Evolutionary conservation across 495 filamentous ascomycete genomes (phyloP).

Genomic region (Hypoxylon subgilvum): DNA sequence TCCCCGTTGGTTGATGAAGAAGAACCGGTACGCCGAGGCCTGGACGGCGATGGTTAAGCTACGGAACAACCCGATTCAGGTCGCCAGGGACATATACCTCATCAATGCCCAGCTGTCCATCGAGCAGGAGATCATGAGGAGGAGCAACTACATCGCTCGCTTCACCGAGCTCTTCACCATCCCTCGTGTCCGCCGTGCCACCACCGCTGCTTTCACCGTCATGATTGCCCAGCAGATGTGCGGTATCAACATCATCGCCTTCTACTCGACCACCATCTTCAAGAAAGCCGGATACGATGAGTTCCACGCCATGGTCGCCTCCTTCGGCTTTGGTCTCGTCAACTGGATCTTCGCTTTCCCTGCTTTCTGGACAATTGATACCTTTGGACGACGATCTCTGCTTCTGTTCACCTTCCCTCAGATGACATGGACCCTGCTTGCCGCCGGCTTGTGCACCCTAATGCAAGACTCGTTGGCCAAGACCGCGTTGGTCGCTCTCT

Average conservation of each 20-base stretch:
- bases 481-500: conserved; percentile 64
- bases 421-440: conserved; percentile 80
- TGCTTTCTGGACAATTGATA: conserved; percentile 84
- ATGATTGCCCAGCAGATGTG: conserved; percentile 89
- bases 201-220: conserved; percentile 65
- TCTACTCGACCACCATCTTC: conserved; percentile 82
- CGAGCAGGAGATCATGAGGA: conserved; percentile 44
- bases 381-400: conserved; percentile 75
- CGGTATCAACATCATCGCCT: conserved; percentile 84
- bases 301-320: conserved; percentile 69
- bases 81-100: conserved; percentile 77
- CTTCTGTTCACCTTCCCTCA: conserved; percentile 85
- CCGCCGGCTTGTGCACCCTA: conserved; percentile 72
- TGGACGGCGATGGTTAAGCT: conserved; percentile 66
- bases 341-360: conserved; percentile 88
- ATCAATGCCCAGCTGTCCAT: conserved; percentile 65
- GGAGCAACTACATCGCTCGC: conserved; percentile 56
- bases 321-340: conserved; percentile 78
- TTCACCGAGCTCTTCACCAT: conserved; percentile 65
- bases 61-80: conserved; percentile 70
- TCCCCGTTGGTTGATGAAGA: conserved; percentile 68
- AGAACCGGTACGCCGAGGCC: conserved; percentile 66
- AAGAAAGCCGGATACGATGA: conserved; percentile 62
- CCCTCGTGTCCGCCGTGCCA: conserved; percentile 67
- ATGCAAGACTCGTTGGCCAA: conserved; percentile 61